Evolutionary conservation across 805 yeast genomes (phyloP).

Genomic region (Debaryomyces tyrocola): DNA sequence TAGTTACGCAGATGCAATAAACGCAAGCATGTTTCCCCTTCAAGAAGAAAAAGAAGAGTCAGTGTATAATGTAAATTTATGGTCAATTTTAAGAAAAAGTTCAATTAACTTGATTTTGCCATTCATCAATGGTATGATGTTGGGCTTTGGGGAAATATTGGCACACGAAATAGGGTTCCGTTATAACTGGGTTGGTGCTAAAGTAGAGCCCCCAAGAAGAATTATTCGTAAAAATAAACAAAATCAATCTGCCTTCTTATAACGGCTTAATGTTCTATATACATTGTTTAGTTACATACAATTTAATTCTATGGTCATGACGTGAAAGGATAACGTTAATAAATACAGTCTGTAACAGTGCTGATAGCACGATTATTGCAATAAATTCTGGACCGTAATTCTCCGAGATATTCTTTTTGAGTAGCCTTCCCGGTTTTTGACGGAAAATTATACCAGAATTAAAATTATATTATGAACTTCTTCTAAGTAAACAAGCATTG

Average conservation of each 20-base stretch:
- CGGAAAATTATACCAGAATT: too few relatives aligned
- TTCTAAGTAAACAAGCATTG: too few relatives aligned
- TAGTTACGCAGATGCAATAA: conserved; percentile 13
- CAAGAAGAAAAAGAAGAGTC: conserved; percentile 9
- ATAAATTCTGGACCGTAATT: too few relatives aligned
- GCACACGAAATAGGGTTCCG: conserved; percentile 91
- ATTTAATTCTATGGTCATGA: not conserved
- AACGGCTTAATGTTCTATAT: conserved; percentile 1
- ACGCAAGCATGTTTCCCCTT: not conserved
- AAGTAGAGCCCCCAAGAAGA: conserved; percentile 46
- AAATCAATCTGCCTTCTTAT: conserved; percentile 17
- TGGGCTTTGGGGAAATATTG: conserved; percentile 91
- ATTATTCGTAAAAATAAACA: conserved; percentile 20
- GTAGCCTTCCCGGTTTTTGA: too few relatives aligned
- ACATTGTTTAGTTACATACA: not conserved
- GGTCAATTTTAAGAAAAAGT: conserved; percentile 46
- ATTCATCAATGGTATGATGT: conserved; percentile 89
- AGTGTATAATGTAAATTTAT: conserved; percentile 21
- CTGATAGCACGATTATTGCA: too few relatives aligned
- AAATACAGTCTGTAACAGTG: too few relatives aligned
- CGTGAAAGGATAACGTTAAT: too few relatives aligned
- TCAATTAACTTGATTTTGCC: conserved; percentile 81
- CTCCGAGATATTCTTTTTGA: too few relatives aligned
- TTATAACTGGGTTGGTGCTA: conserved; percentile 74
- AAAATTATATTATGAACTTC: too few relatives aligned